Conservation (phyloP, 192 early-diverging fungal species). For the Paraglomus brasilianum region DNA sequence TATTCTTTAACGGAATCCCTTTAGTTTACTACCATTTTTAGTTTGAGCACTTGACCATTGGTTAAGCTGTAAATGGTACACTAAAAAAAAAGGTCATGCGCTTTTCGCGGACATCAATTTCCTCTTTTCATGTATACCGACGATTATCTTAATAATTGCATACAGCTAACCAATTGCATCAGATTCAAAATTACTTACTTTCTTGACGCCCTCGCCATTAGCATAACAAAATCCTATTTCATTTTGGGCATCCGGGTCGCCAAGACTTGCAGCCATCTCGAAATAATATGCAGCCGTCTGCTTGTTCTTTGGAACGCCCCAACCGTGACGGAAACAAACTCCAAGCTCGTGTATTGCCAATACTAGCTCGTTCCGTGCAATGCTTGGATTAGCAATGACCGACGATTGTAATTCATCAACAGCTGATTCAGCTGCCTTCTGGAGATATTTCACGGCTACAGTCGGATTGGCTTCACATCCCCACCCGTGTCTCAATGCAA, state of each 20-base stretch:
- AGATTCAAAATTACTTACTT: conserved; percentile 20
- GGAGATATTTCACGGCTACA: conserved; percentile 68
- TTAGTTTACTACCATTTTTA: background rate
- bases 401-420: conserved; percentile 58
- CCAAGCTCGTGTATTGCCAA: conserved; percentile 79
- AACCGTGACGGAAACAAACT: conserved; percentile 75
- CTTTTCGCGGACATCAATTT: too few species aligned
- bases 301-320: conserved; percentile 77
- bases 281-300: conserved; percentile 76
- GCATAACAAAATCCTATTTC: conserved; percentile 60
- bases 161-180: too few species aligned
- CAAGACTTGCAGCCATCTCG: conserved; percentile 76
- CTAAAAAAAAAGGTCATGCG: too few species aligned
- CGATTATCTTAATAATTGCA: too few species aligned
- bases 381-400: conserved; percentile 27
- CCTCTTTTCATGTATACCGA: too few species aligned
- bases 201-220: conserved; percentile 62
- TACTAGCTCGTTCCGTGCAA: conserved; percentile 62
- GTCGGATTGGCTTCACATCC: conserved; percentile 65
- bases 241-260: conserved; percentile 68
- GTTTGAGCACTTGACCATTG: too few species aligned
- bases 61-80: too few species aligned
- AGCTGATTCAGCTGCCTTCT: conserved; percentile 73
- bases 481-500: conserved; percentile 80
- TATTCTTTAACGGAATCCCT: background rate